Conservation (phyloP, 352 stramenopile species). For the Phytophthora idaei region DNA sequence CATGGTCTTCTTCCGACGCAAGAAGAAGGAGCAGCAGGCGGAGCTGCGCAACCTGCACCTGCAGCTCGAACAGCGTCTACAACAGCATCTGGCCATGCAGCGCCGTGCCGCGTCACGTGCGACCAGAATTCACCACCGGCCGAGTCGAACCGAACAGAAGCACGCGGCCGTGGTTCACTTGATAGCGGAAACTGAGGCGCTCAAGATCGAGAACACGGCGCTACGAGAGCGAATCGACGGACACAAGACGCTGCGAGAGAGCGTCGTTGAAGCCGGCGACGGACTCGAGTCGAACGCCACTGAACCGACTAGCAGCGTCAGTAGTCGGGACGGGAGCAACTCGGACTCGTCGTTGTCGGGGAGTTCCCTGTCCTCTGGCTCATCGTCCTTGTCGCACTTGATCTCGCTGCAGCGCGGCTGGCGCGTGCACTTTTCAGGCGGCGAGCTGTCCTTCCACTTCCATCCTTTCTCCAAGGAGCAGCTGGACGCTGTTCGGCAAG, state of each 20-base stretch:
- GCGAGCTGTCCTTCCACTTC: constrained; percentile 44
- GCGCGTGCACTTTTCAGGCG: constrained; percentile 35
- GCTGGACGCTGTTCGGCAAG: constrained; percentile 29
- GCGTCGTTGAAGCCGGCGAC: constrained; percentile 16
- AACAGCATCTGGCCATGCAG: constrained; percentile 47
- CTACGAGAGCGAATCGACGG: constrained; percentile 33
- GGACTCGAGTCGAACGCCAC: constrained; percentile 7
- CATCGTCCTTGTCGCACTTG: constrained; percentile 18
- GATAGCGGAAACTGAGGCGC: constrained; percentile 43
- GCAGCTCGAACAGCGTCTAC: constrained; percentile 40
- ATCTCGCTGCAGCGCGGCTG: constrained; percentile 23
- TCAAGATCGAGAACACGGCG: constrained; percentile 47
- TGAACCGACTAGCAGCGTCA: constrained; percentile 18
- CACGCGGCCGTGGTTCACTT: constrained; percentile 28
- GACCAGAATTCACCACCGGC: constrained; percentile 2
- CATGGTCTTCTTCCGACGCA: constrained; percentile 56
- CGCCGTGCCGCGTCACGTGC: constrained; percentile 30
- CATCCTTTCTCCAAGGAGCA: constrained; percentile 40
- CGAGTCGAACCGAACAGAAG: constrained; percentile 12
- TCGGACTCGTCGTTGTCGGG: constrained; percentile 27
- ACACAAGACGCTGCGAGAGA: constrained; percentile 28
- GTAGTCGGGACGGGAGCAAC: constrained; percentile 31
- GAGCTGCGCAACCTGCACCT: constrained; percentile 44
- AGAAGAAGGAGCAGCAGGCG: constrained; percentile 55
- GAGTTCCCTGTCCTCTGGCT: constrained; percentile 15